Conservation (phyloP, 805 yeast species). For the Danielia oregonensis region DNA sequence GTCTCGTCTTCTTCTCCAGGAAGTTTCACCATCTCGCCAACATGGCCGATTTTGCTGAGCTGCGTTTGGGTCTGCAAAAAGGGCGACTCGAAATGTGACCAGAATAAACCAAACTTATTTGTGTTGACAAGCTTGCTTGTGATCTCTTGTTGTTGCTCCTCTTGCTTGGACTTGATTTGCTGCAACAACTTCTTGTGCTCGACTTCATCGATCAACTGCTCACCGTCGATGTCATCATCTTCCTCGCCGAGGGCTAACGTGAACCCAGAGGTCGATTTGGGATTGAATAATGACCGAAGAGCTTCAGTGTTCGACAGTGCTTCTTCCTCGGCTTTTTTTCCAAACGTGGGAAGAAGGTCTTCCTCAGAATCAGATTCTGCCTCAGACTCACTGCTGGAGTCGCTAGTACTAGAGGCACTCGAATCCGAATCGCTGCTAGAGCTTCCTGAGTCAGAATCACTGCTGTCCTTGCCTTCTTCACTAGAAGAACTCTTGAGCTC, state of each 20-base stretch:
- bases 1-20: conserved; percentile 33
- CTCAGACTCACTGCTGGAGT: conserved; percentile 5
- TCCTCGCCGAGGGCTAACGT: conserved; percentile 37
- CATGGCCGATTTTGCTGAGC: conserved; percentile 51
- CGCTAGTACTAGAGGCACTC: conserved; percentile 4
- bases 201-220: conserved; percentile 7
- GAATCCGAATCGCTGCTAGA: background rate
- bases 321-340: conserved; percentile 22
- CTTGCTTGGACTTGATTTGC: conserved; percentile 29
- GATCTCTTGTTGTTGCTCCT: conserved; percentile 23
- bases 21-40: conserved; percentile 24
- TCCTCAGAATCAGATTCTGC: conserved; percentile 21
- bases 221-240: conserved; percentile 17
- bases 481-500: too few species aligned
- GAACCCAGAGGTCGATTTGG: conserved; percentile 23
- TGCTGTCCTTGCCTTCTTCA: conserved; percentile 1
- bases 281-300: conserved; percentile 57
- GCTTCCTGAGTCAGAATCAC: background rate
- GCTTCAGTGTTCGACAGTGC: conserved; percentile 51
- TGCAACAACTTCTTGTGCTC: conserved; percentile 24
- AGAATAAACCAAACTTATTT: conserved; percentile 55
- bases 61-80: conserved; percentile 84
- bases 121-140: conserved; percentile 4
- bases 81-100: conserved; percentile 82
- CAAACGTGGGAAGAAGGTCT: conserved; percentile 56